A percentile compares a stretch with the other conserved stretches of the same genome.
phyloP scores from a whole-genome alignment of 2,329 filamentous ascomycete species.

The Clarireedia hainanense region DNA sequence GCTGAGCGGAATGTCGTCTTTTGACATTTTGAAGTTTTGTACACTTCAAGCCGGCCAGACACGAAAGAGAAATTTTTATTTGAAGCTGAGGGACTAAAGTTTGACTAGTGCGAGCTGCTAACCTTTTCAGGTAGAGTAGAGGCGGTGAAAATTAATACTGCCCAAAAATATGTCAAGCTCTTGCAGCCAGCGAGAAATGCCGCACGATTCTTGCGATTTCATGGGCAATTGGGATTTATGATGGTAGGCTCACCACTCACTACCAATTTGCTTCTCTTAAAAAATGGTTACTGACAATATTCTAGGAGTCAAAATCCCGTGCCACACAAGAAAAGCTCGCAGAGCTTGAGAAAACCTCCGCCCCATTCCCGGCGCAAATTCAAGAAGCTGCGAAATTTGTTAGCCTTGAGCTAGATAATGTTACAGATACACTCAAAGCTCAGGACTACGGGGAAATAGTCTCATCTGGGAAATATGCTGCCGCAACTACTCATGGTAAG shows the following conservation, averaged over 20 bases:
- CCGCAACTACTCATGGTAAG: slow-evolving; percentile 31
- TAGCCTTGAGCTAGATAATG: slow-evolving; percentile 22
- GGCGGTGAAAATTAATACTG: not conserved
- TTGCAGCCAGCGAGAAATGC: no score
- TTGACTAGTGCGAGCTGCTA: not conserved
- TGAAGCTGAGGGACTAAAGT: not conserved
- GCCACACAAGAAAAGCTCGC: slow-evolving; percentile 27
- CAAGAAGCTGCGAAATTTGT: slow-evolving; percentile 28
- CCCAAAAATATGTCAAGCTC: no score
- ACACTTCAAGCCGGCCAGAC: not conserved
- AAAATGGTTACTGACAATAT: not conserved
- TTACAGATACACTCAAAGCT: slow-evolving; percentile 8
- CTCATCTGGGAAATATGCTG: not conserved
- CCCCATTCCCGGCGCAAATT: slow-evolving; percentile 30
- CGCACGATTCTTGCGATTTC: not conserved
- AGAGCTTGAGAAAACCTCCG: slow-evolving; percentile 27
- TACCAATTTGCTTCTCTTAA: not conserved
- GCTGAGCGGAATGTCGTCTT: not conserved
- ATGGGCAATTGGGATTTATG: not conserved
- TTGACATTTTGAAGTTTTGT: not conserved
- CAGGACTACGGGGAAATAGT: not conserved
- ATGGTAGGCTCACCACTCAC: not conserved
- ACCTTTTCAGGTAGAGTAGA: not conserved
- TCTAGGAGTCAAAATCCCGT: slow-evolving; percentile 25
- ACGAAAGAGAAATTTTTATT: not conserved